phyloP scores from a whole-genome alignment of 2,329 filamentous ascomycete species.

The Myriosclerotinia curreyana region DNA sequence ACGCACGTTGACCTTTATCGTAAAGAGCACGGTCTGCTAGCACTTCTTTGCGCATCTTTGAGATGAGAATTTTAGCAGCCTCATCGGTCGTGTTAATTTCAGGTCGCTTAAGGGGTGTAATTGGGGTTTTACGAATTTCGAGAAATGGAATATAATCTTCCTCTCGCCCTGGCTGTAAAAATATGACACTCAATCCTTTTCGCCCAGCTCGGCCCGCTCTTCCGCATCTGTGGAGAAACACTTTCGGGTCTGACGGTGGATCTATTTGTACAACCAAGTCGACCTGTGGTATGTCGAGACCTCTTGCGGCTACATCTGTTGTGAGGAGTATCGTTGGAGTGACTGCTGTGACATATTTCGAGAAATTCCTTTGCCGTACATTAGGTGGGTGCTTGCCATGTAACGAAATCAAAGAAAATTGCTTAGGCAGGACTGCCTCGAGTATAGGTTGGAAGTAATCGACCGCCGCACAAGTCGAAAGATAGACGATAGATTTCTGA shows the following conservation, averaged over 20 bases:
- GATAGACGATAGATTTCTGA: constrained; percentile 83
- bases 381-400: constrained; percentile 91
- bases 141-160: constrained; percentile 89
- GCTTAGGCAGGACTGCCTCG: constrained; percentile 64
- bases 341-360: constrained; percentile 70
- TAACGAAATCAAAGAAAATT: constrained; percentile 71
- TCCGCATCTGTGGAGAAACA: constrained; percentile 90
- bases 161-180: constrained; percentile 80
- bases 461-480: constrained; percentile 90
- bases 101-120: constrained; percentile 59
- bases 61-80: constrained; percentile 57
- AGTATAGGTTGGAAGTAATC: constrained; percentile 89
- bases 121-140: constrained; percentile 81
- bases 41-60: constrained; percentile 60
- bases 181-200: constrained; percentile 77
- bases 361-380: constrained; percentile 84
- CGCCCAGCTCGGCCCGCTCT: constrained; percentile 86
- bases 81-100: constrained; percentile 54
- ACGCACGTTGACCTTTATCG: constrained; percentile 86
- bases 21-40: constrained; percentile 54
- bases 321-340: constrained; percentile 81
- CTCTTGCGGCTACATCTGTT: constrained; percentile 86
- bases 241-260: constrained; percentile 82
- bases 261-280: constrained; percentile 90
- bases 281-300: constrained; percentile 87